Percentiles rank a stretch among this genome's conserved stretches.
Evolutionary conservation across 495 filamentous ascomycete species (phyloP).

Genomic region (Hypoxylon crocopeplum): DNA sequence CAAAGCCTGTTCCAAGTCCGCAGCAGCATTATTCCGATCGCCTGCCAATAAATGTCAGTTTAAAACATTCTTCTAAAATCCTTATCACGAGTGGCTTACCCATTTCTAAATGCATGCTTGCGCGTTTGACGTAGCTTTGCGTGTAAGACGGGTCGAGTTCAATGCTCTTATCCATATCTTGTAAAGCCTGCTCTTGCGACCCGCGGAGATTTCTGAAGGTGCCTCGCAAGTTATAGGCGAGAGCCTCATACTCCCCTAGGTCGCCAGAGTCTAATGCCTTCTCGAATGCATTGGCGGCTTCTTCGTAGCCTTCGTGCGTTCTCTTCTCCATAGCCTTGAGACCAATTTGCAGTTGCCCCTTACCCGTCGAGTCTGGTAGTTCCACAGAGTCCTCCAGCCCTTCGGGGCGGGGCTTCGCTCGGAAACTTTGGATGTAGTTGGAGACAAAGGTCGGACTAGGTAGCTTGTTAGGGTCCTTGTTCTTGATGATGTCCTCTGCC

Average conservation of each 20-base stretch:
- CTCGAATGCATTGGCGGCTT: slow-evolving; percentile 84
- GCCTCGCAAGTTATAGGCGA: slow-evolving; percentile 94
- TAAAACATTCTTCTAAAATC: background rate
- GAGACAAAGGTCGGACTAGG: slow-evolving; percentile 95
- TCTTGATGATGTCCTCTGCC: slow-evolving; percentile 83
- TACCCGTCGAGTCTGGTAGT: slow-evolving; percentile 77
- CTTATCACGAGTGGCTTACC: slow-evolving; percentile 60
- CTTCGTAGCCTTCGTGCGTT: slow-evolving; percentile 87
- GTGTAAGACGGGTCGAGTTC: slow-evolving; percentile 86
- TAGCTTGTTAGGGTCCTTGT: slow-evolving; percentile 67
- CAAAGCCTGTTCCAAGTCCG: slow-evolving; percentile 87
- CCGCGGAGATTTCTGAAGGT: slow-evolving; percentile 94
- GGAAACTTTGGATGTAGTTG: slow-evolving; percentile 99
- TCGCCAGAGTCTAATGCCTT: slow-evolving; percentile 82
- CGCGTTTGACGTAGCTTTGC: slow-evolving; percentile 98
- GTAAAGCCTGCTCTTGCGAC: slow-evolving; percentile 80
- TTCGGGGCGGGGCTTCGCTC: slow-evolving; percentile 74
- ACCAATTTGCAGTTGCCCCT: slow-evolving; percentile 83
- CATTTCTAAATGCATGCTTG: slow-evolving; percentile 96
- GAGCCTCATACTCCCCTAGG: slow-evolving; percentile 79
- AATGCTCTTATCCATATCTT: slow-evolving; percentile 88
- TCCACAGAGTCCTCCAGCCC: slow-evolving; percentile 83
- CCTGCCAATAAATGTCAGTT: slow-evolving; percentile 56
- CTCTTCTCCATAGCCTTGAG: slow-evolving; percentile 80
- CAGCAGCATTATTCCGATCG: slow-evolving; percentile 82